Conservation (phyloP, 306 rosid species). For the Cucumis hystrix region DNA sequence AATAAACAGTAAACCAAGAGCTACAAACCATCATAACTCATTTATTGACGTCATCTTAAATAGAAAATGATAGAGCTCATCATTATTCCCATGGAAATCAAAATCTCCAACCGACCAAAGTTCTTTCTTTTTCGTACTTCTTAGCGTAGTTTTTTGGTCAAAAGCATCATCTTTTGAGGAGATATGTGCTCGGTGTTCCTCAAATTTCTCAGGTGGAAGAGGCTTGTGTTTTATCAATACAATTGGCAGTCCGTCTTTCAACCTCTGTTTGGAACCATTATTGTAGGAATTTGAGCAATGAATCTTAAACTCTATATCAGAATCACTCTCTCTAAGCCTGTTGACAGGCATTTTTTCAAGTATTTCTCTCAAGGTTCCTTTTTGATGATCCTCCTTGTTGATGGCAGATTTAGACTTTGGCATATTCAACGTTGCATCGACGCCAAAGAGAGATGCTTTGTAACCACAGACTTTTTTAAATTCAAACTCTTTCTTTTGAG, state of each 20-base stretch:
- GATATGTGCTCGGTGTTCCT: conserved; percentile 13
- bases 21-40: no score
- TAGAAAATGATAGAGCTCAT: no score
- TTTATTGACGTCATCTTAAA: no score
- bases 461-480: conserved; percentile 35
- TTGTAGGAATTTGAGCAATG: conserved; percentile 7
- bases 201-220: conserved; percentile 13
- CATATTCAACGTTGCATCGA: conserved; percentile 31
- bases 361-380: conserved; percentile 49
- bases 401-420: conserved; percentile 16
- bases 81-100: not conserved
- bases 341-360: conserved; percentile 52
- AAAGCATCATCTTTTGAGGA: conserved; percentile 22
- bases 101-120: not conserved
- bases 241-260: conserved; percentile 33
- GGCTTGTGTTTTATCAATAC: conserved; percentile 64
- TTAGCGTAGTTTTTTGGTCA: conserved; percentile 11
- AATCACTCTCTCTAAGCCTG: conserved; percentile 36
- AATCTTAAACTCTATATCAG: conserved; percentile 24
- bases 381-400: conserved; percentile 29
- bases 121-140: conserved; percentile 24
- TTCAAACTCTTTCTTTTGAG: conserved; percentile 27
- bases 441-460: conserved; percentile 36
- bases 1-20: no score
- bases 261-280: conserved; percentile 8